A percentile compares a stretch with the other conserved stretches of the same genome.
These are phyloP conservation scores for Candida michaelii DNA, from an alignment of 805 yeast genomes.

Conservation along the genomic window DNA sequence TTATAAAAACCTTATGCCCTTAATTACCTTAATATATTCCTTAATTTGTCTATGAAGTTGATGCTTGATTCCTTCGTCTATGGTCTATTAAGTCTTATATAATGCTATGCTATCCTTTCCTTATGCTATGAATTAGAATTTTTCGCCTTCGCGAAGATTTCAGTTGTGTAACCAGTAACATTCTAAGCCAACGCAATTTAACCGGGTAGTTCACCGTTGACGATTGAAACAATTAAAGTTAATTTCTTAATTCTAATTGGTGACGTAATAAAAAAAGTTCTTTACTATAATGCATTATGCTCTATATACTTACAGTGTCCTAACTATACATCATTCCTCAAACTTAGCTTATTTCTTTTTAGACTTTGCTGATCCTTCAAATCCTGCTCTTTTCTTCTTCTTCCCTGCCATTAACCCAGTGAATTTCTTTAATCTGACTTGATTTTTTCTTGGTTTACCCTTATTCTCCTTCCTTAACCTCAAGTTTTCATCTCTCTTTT, in stretches of 20 bases:
- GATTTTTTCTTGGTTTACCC: conserved; percentile 75
- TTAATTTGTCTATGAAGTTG: too few species aligned
- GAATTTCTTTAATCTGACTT: conserved; percentile 66
- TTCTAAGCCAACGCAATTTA: too few species aligned
- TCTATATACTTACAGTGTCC: conserved; percentile 1
- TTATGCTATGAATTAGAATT: conserved; percentile 3
- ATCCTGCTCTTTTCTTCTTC: conserved; percentile 72
- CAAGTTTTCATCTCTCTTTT: conserved; percentile 90
- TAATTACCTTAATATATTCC: too few species aligned
- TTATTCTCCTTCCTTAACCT: conserved; percentile 82
- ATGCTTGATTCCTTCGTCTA: too few species aligned
- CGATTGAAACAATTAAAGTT: too few species aligned
- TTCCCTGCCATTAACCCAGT: conserved; percentile 42
- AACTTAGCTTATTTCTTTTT: conserved; percentile 22
- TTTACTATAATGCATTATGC: conserved; percentile 1
- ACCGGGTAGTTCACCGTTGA: too few species aligned
- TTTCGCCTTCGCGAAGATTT: conserved; percentile 7
- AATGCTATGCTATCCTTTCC: conserved; percentile 4
- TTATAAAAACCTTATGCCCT: too few species aligned
- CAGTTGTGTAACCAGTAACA: not conserved
- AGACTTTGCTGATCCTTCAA: conserved; percentile 69
- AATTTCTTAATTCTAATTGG: too few species aligned
- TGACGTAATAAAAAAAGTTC: too few species aligned
- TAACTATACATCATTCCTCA: not conserved
- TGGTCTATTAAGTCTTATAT: not conserved